Evolutionary conservation across 2,329 filamentous ascomycete genomes (phyloP).

Genomic region (Aspergillus texensis): DNA sequence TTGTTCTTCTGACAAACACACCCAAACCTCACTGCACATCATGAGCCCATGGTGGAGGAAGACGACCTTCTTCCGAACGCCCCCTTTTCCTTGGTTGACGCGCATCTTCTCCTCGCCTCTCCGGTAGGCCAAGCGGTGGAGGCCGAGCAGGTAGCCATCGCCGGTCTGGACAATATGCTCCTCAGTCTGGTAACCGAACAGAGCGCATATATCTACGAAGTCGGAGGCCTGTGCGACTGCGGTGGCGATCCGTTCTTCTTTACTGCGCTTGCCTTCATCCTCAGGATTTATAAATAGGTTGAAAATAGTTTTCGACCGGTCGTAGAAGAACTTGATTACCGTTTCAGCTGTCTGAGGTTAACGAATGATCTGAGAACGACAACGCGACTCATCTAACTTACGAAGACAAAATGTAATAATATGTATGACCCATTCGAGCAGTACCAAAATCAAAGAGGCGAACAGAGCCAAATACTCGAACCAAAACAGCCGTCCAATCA

Average conservation of each 20-base stretch:
- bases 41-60: slow-evolving; percentile 95
- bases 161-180: slow-evolving; percentile 94
- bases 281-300: slow-evolving; percentile 74
- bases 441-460: slow-evolving; percentile 79
- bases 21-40: slow-evolving; percentile 99
- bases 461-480: slow-evolving; percentile 86
- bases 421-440: slow-evolving; percentile 79
- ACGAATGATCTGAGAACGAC: not conserved
- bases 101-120: slow-evolving; percentile 77
- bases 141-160: slow-evolving; percentile 88
- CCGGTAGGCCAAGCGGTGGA: slow-evolving; percentile 83
- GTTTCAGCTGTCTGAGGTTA: slow-evolving; percentile 63
- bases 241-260: slow-evolving; percentile 70
- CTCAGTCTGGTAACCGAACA: slow-evolving; percentile 91
- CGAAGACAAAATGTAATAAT: slow-evolving; percentile 85
- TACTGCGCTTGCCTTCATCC: slow-evolving; percentile 67
- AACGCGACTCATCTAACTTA: slow-evolving; percentile 48
- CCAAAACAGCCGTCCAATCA: slow-evolving; percentile 63
- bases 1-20: slow-evolving; percentile 83
- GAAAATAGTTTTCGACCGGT: slow-evolving; percentile 78
- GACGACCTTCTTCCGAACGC: slow-evolving; percentile 78
- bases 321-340: slow-evolving; percentile 80
- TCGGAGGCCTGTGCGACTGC: slow-evolving; percentile 84
- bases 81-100: slow-evolving; percentile 69
- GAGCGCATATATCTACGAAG: slow-evolving; percentile 88